phyloP scores from a whole-genome alignment of 2,329 filamentous ascomycete species.

The Alternaria arbusti region DNA sequence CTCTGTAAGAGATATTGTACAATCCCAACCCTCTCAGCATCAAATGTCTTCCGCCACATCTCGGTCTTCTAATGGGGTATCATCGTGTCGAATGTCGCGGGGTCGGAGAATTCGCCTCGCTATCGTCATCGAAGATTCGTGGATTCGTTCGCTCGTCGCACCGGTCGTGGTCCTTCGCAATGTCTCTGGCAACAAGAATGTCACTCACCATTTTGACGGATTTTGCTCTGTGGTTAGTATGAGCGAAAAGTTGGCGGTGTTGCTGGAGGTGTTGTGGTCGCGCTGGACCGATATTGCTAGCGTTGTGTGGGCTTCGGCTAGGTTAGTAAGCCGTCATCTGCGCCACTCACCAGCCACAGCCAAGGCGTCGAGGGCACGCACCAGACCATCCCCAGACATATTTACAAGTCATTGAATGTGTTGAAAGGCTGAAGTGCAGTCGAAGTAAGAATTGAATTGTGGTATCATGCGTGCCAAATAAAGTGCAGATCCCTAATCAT shows the following conservation, averaged over 20 bases:
- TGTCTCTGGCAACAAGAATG: neutral
- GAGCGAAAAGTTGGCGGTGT: conserved; percentile 44
- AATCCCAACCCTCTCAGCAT: neutral
- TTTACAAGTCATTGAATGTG: neutral
- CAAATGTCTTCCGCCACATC: neutral
- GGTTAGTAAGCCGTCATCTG: conserved; percentile 25
- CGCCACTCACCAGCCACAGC: conserved; percentile 25
- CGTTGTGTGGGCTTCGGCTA: conserved; percentile 43
- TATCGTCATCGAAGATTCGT: conserved; percentile 26
- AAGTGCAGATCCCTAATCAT: conserved; percentile 1
- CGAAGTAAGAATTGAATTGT: conserved; percentile 14
- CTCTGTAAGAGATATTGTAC: neutral
- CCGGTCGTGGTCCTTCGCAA: conserved; percentile 12
- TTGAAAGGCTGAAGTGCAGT: neutral
- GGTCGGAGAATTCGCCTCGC: conserved; percentile 23
- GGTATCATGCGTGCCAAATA: conserved; percentile 38
- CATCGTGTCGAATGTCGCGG: conserved; percentile 10
- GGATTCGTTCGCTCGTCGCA: conserved; percentile 38
- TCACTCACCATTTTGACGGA: conserved; percentile 51
- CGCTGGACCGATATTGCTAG: conserved; percentile 32
- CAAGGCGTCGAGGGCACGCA: neutral
- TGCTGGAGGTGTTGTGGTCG: conserved; percentile 37
- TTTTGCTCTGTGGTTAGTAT: conserved; percentile 45
- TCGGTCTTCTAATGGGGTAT: neutral
- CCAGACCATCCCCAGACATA: neutral